Evolutionary conservation across 257 asterid species (phyloP), one percentile per base, ranked within the genome.

Genomic region (Leptodermis oblonga): DNA sequence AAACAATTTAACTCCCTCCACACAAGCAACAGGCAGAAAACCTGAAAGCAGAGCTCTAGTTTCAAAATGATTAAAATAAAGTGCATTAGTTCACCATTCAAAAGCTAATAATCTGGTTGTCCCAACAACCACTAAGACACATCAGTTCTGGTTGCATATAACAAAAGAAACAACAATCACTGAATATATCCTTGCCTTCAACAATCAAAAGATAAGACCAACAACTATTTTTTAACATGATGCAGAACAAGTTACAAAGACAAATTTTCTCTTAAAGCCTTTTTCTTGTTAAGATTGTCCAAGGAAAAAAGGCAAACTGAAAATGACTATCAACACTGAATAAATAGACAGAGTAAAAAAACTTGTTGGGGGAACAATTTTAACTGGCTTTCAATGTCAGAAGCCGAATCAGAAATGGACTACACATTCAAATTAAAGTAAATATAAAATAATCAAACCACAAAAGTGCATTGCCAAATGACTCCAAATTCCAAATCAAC

Each of bases 31-130:
- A 25, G 17, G n/a, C 39, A 42, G 26, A 9, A 7, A 12, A 43
- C 51, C 42, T 41, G 28, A 23, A 8, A 25, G 69, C 14, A 26
- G 55, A n/a, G 70, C 58, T 65, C 59, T 1, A 46, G 69, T 65
- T 25, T 43, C 36, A 25, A 45, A 20, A 43, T 65, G 60, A 34
- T 20, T 31, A 14, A 33, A 56, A 18, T 23, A 45, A 22, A 46
- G 15, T 33, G 37, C 28, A 23, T 39, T 5, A 48, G 53, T 48
- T 31, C 67, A 60, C 49, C 34, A 41, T 25, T 46, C 33, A 56
- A 39, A 42, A 36, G 46, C 59, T 58, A 43, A 34, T 30, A 26
- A 6, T 70, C 33, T 41, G 28, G 60, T 43, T 43, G 74, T 45
- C 26, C 42, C 17, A 23, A 70, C 51, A 70, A 51, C 4, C 37